Evolutionary conservation across 2,329 filamentous ascomycete genomes (phyloP), one percentile per base, ranked within the genome.

Genomic region (Diaporthe ilicicola): DNA sequence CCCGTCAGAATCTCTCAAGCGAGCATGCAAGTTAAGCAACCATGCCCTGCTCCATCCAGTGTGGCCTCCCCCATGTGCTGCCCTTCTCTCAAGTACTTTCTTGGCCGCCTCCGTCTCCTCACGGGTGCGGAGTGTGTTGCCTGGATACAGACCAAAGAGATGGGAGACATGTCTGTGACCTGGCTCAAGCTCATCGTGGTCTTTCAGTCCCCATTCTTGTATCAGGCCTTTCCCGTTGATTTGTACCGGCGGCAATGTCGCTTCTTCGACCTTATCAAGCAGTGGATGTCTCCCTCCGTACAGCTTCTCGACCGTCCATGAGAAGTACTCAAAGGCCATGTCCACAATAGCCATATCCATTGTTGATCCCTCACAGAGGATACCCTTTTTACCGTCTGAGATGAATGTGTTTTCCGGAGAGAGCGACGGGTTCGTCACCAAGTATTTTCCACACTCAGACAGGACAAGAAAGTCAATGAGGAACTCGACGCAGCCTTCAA

Each of bases 21-120:
- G 81, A 15, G 85, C 85, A 65, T 84, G 84, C 48, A 87, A 77
- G 50, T 83, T 85, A n/a, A 87, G 77, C 0, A 84, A 76, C 85
- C 85, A 88, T 6, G 84, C 84, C 19, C 84, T 80, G 4, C 84
- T 85, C 86, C 86, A 88, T 0, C 86, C 86, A 0, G 85, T 88
- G 65, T 85, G 82, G 0, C 84, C 86, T 5, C 84, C 82, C 2
- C 80, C 80, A 17, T 80, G 75, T 0, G 76, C 77, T 0, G 77
- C 76, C 29, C 81, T 71, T 8, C 78, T 73, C 0, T 77, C 74
- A 1, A 83, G 74, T 0, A 79, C 78, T 7, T 72, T 75, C 19
- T 70, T 74, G 1, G 80, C 78, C 7, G 81, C 80, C 0, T 73
- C 71, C 1, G 74, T 73, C 4, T 81, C 65, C 0, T 75, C 74